Base-by-base conservation (phyloP, 345 rosid genomes). In the Ceriops tagal region DNA sequence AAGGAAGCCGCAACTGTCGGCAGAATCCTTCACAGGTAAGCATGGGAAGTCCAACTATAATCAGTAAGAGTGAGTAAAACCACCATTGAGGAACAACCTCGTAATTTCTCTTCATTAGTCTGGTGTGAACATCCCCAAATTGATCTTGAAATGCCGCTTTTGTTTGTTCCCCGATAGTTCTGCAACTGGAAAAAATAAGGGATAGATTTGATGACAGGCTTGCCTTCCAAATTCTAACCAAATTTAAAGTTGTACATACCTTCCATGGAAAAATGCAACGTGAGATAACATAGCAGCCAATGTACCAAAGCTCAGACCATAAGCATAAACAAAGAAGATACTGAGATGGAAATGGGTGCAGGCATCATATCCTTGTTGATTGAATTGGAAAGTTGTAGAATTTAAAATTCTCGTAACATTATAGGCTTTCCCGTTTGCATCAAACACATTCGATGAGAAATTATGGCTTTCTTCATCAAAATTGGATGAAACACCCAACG, bases 91-190 rank as follows among this genome's bases (percentile, higher is more conserved):
- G 83, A 3, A 81, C 87, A 43, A 52, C 61, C 3, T 75, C 53
- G 35, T 79, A 81, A 74, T 81, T 87, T 77, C 80, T 87, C 74
- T 83, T 87, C 92, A 85, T 87, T 75, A 80, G 21, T 80, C 89
- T 84, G 18, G 87, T 78, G 77, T 89, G 95, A 11, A 89, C 86
- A 59, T 89, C 91, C 6, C 69, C 70, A 16, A 73, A 79, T 22
- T 79, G 74, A 20, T 74, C 72, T 24, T 65, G 71, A 8, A 69
- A 66, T 39, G 87, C 63, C 3, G 75, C 67, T 57, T 64, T 67
- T 27, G 83, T 74, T 65, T 79, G 80, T 39, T 67, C 63, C 87
- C 85, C 79, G 39, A 81, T 81, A 19, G 71, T 37, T 72, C 85
- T 83, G 78, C 73, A 64, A 28, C 24, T 22, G 46, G 46, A 39